Evolutionary conservation across 1,139 yeast genomes (phyloP).

Genomic region (Nakaseomyces glabratus): DNA sequence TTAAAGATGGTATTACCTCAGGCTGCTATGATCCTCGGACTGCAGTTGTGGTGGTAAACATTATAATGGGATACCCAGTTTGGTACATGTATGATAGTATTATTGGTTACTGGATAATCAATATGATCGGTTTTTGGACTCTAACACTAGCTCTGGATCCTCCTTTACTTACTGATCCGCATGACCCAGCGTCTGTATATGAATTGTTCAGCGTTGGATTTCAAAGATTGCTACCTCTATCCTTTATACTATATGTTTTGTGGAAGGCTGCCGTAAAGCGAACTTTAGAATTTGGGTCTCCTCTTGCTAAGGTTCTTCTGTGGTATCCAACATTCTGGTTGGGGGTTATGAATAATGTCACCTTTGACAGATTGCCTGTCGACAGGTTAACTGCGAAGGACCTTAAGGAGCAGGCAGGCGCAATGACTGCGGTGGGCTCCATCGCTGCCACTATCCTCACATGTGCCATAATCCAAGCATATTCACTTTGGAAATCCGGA

Average conservation of each 20-base stretch:
- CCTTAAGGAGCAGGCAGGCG: slow-evolving; percentile 67
- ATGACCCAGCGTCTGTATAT: slow-evolving; percentile 45
- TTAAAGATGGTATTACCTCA: slow-evolving; percentile 27
- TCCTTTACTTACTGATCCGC: slow-evolving; percentile 52
- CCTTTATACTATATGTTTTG: slow-evolving; percentile 63
- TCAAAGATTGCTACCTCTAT: slow-evolving; percentile 65
- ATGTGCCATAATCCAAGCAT: slow-evolving; percentile 67
- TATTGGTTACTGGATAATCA: slow-evolving; percentile 52
- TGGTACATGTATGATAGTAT: slow-evolving; percentile 48
- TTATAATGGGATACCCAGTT: slow-evolving; percentile 52
- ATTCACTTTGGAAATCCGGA: slow-evolving; percentile 73
- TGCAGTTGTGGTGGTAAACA: slow-evolving; percentile 46
- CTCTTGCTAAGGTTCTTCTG: slow-evolving; percentile 46
- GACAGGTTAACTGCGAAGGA: slow-evolving; percentile 72
- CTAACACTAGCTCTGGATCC: slow-evolving; percentile 76
- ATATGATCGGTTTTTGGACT: slow-evolving; percentile 79
- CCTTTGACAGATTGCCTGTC: slow-evolving; percentile 80
- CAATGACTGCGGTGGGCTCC: slow-evolving; percentile 52
- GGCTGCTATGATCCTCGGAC: slow-evolving; percentile 65
- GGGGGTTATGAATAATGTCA: slow-evolving; percentile 76
- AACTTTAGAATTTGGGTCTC: slow-evolving; percentile 35
- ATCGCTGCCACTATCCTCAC: slow-evolving; percentile 39
- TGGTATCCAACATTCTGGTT: slow-evolving; percentile 85
- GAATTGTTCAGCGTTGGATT: slow-evolving; percentile 61
- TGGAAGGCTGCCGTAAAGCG: slow-evolving; percentile 49